Evolutionary conservation across 2,329 filamentous ascomycete species (phyloP), one percentile per base, ranked within the genome.

Genomic region (Tolypocladium paradoxum): DNA sequence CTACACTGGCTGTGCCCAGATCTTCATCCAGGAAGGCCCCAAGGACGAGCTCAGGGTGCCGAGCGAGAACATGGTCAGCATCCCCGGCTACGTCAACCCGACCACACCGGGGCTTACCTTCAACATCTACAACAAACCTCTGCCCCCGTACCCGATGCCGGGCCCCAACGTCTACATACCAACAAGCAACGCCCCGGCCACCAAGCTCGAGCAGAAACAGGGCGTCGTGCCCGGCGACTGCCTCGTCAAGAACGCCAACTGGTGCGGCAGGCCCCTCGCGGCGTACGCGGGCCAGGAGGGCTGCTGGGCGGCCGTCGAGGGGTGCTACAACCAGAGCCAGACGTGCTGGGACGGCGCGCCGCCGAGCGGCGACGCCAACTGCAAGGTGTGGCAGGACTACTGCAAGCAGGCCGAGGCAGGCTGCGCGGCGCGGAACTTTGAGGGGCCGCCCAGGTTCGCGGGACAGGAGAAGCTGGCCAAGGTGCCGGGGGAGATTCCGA

Each of bases 1-100:
- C 69, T 90, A 87, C 65, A 72, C 79, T 50, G 82, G 84, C 50
- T 90, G 87, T 65, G 84, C 84, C 1, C 87, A 90, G 67, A 73
- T 90, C 57, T 86, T 80, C 63, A 67, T 90, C 48, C 62, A 80
- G 52, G 65, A 65, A 53, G 68, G 63, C 33, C 76, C 76, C 48
- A 64, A 68, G 1, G 76, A 72, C 7, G 66, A 72, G 49, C 69
- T 80, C 0, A 65, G 73, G 16, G 54, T 60, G 36, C 57, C 58
- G n/a, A 20, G 27, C 22, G 53, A 35, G 22, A 14, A 38, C 20
- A 22, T 38, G 33, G 82, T 85, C 54, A 76, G 72, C 51, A 89
- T 90, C 55, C 86, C 85, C 0, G 85, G 85, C 8, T 77, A 88
- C 60, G 76, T 88, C 52, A 65, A 75, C 50, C 67, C 73, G 16